phyloP scores from a whole-genome alignment of 108 stramenopile species.

The Nitzschia inconspicua region DNA sequence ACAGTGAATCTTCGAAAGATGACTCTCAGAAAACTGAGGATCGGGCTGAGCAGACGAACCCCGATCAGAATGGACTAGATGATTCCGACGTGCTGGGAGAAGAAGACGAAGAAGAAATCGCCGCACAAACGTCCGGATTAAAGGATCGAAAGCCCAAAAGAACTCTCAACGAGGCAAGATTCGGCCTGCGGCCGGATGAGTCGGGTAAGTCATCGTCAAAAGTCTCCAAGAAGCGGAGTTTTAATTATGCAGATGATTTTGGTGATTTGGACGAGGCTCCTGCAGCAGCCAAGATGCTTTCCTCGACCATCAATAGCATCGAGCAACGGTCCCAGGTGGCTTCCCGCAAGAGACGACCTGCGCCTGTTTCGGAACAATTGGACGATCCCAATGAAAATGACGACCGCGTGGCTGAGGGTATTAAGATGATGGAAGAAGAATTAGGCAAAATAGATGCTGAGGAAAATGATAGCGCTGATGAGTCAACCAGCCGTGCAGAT shows the following conservation, averaged over 20 bases:
- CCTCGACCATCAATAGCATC: conserved; percentile 70
- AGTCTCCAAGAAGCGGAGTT: conserved; percentile 7
- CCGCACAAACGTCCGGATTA: conserved; percentile 24
- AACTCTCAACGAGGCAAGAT: conserved; percentile 60
- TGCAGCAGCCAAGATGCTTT: conserved; percentile 23
- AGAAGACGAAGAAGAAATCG: conserved; percentile 25
- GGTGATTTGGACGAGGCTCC: conserved; percentile 63
- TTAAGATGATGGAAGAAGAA: conserved; percentile 84
- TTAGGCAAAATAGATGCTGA: conserved; percentile 45
- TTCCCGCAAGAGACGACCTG: conserved; percentile 31
- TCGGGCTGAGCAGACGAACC: neutral
- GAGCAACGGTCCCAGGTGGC: conserved; percentile 50
- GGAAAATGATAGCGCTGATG: conserved; percentile 29
- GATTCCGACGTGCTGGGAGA: neutral
- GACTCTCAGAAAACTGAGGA: neutral
- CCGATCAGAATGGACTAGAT: neutral
- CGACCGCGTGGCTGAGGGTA: conserved; percentile 44
- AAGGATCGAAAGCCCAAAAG: conserved; percentile 17
- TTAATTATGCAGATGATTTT: conserved; percentile 32
- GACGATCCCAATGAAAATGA: conserved; percentile 49
- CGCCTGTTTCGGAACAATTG: conserved; percentile 36
- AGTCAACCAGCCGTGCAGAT: conserved; percentile 39
- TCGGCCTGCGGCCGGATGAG: conserved; percentile 69
- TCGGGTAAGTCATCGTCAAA: conserved; percentile 17
- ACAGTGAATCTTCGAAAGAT: neutral